A percentile compares a stretch with the other conserved stretches of the same genome.
Conservation (phyloP, 2,329 filamentous ascomycete genomes). For the Mariannaea elegans region DNA sequence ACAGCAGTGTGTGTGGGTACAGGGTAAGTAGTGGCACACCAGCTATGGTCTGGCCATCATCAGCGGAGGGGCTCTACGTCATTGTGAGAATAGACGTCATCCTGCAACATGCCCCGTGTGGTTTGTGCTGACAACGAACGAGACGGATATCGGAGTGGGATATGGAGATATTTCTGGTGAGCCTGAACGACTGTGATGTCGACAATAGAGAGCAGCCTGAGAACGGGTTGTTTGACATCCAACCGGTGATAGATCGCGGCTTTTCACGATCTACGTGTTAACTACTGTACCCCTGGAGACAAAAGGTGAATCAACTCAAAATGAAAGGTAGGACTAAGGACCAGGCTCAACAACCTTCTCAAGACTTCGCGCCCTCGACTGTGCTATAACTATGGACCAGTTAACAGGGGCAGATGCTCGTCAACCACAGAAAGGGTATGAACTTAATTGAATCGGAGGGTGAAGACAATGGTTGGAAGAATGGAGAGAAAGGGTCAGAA, state of each 20-base stretch:
- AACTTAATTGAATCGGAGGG: neutral
- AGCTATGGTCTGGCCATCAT: conserved; percentile 28
- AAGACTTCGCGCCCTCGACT: neutral
- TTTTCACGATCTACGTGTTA: no score
- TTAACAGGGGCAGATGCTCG: neutral
- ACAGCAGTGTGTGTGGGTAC: conserved; percentile 30
- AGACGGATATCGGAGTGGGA: no score
- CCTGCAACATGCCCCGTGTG: conserved; percentile 21
- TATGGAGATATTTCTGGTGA: no score
- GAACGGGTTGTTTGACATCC: neutral
- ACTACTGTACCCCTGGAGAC: neutral
- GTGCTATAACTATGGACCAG: neutral
- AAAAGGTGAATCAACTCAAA: conserved; percentile 18
- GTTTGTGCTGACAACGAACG: conserved; percentile 24
- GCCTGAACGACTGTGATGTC: no score
- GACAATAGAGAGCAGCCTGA: neutral
- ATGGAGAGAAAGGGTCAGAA: conserved; percentile 31
- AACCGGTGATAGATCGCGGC: conserved; percentile 6
- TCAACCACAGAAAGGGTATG: neutral
- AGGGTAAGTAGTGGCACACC: conserved; percentile 35
- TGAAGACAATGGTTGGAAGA: conserved; percentile 18
- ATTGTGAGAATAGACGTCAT: conserved; percentile 38
- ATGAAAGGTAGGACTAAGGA: conserved; percentile 18
- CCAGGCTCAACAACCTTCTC: neutral
- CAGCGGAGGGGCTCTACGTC: conserved; percentile 33